These are phyloP conservation scores for Fusarium torreyae DNA, from an alignment of 2,329 filamentous ascomycete genomes.

Conservation along the genomic window DNA sequence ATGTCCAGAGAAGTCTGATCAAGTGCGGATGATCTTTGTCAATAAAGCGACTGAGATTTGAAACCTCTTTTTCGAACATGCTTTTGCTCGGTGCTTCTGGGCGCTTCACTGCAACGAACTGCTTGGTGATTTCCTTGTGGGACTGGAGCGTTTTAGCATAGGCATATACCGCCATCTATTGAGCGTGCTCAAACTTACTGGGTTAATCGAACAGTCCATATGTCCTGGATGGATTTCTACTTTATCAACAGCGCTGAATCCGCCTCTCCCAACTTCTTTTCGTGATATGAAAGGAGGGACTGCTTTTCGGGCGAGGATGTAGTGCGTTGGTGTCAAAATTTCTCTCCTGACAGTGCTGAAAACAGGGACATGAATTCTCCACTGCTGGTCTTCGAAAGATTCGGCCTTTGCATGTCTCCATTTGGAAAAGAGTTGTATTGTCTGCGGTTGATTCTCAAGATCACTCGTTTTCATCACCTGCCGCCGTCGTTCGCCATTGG, in stretches of 20 bases:
- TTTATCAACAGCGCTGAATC: constrained; percentile 11
- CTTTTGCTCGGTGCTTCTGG: neutral
- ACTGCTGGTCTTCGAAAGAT: constrained; percentile 6
- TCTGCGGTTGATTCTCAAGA: neutral
- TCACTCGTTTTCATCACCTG: neutral
- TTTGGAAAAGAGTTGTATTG: neutral
- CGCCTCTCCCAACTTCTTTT: neutral
- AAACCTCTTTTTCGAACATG: neutral
- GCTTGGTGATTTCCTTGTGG: neutral
- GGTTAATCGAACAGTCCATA: neutral
- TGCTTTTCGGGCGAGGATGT: neutral
- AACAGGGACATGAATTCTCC: constrained; percentile 9
- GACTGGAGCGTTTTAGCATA: neutral
- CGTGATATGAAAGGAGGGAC: constrained; percentile 1
- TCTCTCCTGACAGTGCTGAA: neutral
- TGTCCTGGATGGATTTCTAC: constrained; percentile 18
- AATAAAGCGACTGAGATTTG: constrained; percentile 4
- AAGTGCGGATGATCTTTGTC: constrained; percentile 14
- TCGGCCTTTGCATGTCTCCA: constrained; percentile 2
- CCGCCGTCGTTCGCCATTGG: neutral
- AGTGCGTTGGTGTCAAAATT: neutral
- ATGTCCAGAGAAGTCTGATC: constrained; percentile 20
- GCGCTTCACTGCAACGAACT: constrained; percentile 15
- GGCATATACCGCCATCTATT: too few species aligned
- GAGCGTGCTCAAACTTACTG: neutral